phyloP scores from a whole-genome alignment of 495 filamentous ascomycete species.

The Cercophora newfieldiana region DNA sequence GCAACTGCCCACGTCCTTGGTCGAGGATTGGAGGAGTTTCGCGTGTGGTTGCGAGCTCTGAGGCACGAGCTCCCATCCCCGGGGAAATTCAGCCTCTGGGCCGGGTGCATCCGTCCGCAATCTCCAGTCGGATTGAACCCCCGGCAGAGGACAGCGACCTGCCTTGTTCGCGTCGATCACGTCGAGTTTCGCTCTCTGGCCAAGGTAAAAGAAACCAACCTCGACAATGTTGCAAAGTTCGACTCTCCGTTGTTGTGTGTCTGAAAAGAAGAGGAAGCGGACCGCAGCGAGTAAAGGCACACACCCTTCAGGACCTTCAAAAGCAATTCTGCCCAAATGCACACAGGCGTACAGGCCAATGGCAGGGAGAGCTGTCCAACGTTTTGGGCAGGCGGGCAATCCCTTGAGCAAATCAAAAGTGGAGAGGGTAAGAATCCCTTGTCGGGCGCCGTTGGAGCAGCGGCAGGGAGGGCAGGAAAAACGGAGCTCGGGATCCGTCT shows the following conservation, averaged over 20 bases:
- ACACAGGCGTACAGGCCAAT: neutral
- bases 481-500: neutral
- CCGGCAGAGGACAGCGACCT: slow-evolving; percentile 13
- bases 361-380: neutral
- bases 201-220: neutral
- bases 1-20: slow-evolving; percentile 11
- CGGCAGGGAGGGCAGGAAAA: neutral
- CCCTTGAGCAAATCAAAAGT: neutral
- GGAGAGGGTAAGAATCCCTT: neutral
- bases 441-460: neutral
- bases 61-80: slow-evolving; percentile 15
- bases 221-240: too few relatives aligned
- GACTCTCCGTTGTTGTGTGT: neutral
- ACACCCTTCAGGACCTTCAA: slow-evolving; percentile 6
- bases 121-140: slow-evolving; percentile 12
- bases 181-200: neutral
- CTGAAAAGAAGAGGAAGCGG: neutral
- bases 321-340: slow-evolving; percentile 1
- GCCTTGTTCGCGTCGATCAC: neutral
- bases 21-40: slow-evolving; percentile 7
- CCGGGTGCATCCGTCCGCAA: slow-evolving; percentile 19
- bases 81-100: slow-evolving; percentile 19
- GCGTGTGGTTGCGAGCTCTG: neutral
- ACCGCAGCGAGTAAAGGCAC: neutral
- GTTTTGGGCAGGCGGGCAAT: slow-evolving; percentile 7